These are phyloP conservation scores for Aspergillus arachidicola DNA, from an alignment of 2,329 filamentous ascomycete species.

Conservation along the genomic window DNA sequence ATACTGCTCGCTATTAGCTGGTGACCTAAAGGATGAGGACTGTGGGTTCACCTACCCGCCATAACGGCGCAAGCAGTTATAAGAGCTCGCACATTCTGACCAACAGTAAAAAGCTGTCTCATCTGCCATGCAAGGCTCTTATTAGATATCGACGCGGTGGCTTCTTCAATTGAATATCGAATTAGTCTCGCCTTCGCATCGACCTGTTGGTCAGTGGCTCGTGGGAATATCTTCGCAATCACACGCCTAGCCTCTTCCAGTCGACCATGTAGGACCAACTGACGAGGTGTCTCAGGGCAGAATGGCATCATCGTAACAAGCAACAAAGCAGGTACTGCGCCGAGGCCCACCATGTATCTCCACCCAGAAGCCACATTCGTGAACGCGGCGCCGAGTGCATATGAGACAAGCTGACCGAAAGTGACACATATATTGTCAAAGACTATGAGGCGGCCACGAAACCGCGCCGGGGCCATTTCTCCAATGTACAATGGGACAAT, in stretches of 20 bases:
- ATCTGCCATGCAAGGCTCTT: conserved; percentile 46
- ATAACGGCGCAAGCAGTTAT: conserved; percentile 51
- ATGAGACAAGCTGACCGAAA: conserved; percentile 45
- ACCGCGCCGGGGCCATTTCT: conserved; percentile 54
- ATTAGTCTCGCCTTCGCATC: conserved; percentile 50
- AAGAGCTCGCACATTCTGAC: conserved; percentile 49
- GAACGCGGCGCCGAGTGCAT: conserved; percentile 47
- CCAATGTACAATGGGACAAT: conserved; percentile 52
- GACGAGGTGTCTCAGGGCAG: conserved; percentile 54
- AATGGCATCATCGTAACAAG: conserved; percentile 48
- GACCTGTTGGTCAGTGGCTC: conserved; percentile 44
- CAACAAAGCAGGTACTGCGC: conserved; percentile 51
- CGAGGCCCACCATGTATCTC: conserved; percentile 55
- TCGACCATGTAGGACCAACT: conserved; percentile 48
- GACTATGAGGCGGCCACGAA: conserved; percentile 43
- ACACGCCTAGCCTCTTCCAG: conserved; percentile 42
- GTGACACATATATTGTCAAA: conserved; percentile 53
- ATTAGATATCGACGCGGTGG: conserved; percentile 30
- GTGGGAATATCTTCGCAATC: conserved; percentile 30
- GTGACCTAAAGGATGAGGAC: conserved; percentile 49
- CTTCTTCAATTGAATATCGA: conserved; percentile 40
- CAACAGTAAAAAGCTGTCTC: conserved; percentile 50
- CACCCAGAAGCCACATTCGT: conserved; percentile 48
- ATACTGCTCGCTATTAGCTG: conserved; percentile 53
- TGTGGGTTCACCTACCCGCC: conserved; percentile 43